These are phyloP conservation scores for Sugiyamaella sp. DNA, from an alignment of 1,139 yeast genomes.

Conservation along the genomic window DNA sequence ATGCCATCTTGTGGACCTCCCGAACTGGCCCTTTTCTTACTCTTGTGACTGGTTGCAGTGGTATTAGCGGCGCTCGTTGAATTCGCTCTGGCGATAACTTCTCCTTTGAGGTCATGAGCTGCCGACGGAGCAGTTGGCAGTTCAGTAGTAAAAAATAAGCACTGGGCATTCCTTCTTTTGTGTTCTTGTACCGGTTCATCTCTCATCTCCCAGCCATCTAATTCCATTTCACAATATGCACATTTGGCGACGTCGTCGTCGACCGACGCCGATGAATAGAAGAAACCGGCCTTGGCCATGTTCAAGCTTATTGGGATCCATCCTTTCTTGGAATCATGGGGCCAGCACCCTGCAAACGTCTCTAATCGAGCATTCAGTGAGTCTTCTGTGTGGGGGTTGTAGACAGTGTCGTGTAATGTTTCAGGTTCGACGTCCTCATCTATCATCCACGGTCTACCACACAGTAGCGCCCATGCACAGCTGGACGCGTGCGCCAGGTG, in stretches of 20 bases:
- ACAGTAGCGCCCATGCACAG: constrained; percentile 50
- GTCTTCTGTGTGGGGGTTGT: constrained; percentile 46
- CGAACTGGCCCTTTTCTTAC: background rate
- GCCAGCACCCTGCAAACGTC: constrained; percentile 60
- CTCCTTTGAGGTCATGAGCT: too few relatives aligned
- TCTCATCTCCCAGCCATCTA: constrained; percentile 71
- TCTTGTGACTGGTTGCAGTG: background rate
- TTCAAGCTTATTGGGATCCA: constrained; percentile 49
- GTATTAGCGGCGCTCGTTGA: background rate
- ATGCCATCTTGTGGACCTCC: background rate
- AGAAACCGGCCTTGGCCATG: constrained; percentile 72
- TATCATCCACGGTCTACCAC: constrained; percentile 34
- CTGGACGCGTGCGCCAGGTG: constrained; percentile 53
- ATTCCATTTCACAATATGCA: constrained; percentile 65
- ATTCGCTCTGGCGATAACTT: background rate
- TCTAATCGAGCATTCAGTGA: constrained; percentile 50
- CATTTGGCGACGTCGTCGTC: constrained; percentile 70
- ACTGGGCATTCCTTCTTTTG: constrained; percentile 48
- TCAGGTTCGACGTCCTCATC: constrained; percentile 20
- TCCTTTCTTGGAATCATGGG: constrained; percentile 50
- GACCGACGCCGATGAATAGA: constrained; percentile 62
- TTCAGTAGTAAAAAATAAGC: constrained; percentile 50
- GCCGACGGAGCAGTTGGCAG: too few relatives aligned
- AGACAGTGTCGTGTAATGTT: constrained; percentile 21
- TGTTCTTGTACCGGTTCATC: constrained; percentile 61